Evolutionary conservation across 306 rosid species (phyloP), one percentile per base, ranked within the genome.

Genomic region (Vigna unguiculata): DNA sequence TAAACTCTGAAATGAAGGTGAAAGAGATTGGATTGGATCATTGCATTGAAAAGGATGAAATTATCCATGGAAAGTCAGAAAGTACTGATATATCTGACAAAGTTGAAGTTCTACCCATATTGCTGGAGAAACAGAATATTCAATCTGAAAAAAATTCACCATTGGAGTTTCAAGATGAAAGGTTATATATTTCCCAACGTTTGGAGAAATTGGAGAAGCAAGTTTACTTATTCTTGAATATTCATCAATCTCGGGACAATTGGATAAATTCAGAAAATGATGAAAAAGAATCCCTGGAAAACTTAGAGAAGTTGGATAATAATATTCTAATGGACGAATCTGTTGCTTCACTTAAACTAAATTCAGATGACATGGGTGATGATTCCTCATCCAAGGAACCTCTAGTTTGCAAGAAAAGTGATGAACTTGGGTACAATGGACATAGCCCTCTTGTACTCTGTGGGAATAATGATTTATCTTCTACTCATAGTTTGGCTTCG

Each of bases 11-110:
- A 64, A 69, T 83, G 79, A 88, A 81, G 79, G 90, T 90, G 81
- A 90, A 90, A 84, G 97, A 88, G 87, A 88, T 95, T 78, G 83
- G 87, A 19, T 82, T 88, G 75, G 93, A 90, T 84, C 89, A 76
- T 71, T 38, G 75, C 77, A 41, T 11, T 15, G 87, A 77, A 68
- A 67, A 79, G 51, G 74, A 74, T 74, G 80, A 75, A 69, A 83
- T 78, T 30, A 64, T 71, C 72, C 57, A 4, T 10, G 60, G 76
- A 78, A 80, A 74, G 61, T 36, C 53, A 15, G 85, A 79, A 75
- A 80, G 51, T 77, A 82, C 75, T 64, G 25, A 41, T 67, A 70
- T 67, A 49, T 59, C 78, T 22, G 81, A 78, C 64, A 65, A 79
- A 80, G 79, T 61, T 69, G 88, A 72, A 78, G 78, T 49, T 38